A percentile compares a stretch with the other conserved stretches of the same genome.
Evolutionary conservation across 2,329 filamentous ascomycete genomes (phyloP).

Genomic region (Rutstroemia sp.): DNA sequence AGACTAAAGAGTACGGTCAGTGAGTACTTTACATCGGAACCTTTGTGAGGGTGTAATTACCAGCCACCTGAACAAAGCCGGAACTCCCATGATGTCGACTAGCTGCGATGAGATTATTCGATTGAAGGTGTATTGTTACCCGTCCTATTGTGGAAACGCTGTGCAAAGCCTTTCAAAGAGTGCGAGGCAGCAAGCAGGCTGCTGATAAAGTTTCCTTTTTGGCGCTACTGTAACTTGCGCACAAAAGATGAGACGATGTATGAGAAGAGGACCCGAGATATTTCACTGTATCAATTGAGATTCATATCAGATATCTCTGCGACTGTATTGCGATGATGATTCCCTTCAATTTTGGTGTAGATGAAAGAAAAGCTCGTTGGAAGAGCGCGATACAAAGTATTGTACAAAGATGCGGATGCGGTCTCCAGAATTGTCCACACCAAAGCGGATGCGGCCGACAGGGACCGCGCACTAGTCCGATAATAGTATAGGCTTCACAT

Average conservation of each 20-base stretch:
- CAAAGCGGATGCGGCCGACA: no score
- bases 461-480: no score
- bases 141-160: neutral
- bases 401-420: no score
- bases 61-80: conserved; percentile 70
- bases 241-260: neutral
- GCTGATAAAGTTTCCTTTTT: neutral
- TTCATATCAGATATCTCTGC: no score
- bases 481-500: no score
- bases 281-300: no score
- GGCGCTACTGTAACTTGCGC: neutral
- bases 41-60: conserved; percentile 31
- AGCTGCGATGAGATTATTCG: neutral
- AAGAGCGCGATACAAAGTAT: no score
- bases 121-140: neutral
- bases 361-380: no score
- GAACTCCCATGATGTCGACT: conserved; percentile 27
- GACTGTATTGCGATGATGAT: no score
- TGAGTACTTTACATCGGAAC: neutral
- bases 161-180: neutral
- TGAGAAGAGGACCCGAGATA: neutral
- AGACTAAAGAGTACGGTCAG: conserved; percentile 39
- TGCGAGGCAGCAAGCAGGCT: neutral
- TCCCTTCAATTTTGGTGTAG: no score
- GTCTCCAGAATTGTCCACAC: no score